Percentiles rank a stretch among this genome's conserved stretches.
Conservation (phyloP, 441 rosid species). For the Raphanus hybrid region DNA sequence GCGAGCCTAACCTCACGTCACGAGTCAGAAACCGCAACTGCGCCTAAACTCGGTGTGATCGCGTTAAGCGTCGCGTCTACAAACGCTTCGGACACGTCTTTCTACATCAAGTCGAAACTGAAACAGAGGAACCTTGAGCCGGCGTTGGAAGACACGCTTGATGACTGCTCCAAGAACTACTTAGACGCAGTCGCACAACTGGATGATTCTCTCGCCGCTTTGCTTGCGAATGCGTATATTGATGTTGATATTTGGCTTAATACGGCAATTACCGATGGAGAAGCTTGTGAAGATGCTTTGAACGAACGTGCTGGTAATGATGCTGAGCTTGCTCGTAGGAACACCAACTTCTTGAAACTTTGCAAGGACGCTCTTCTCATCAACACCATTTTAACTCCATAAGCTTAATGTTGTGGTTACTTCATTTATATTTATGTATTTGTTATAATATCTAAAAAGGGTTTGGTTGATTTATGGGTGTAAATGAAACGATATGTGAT, state of each 20-base stretch:
- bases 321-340: slow-evolving; percentile 43
- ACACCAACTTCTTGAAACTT: slow-evolving; percentile 41
- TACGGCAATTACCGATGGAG: slow-evolving; percentile 40
- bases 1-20: slow-evolving; percentile 36
- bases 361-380: slow-evolving; percentile 45
- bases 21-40: slow-evolving; percentile 39
- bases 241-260: slow-evolving; percentile 45
- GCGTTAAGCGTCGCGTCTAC: slow-evolving; percentile 41
- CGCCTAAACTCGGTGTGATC: slow-evolving; percentile 43
- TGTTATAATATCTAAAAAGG: neutral
- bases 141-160: slow-evolving; percentile 44
- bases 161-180: slow-evolving; percentile 43
- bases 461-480: slow-evolving; percentile 1
- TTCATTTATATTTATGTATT: neutral
- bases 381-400: slow-evolving; percentile 43
- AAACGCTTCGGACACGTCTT: slow-evolving; percentile 44
- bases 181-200: slow-evolving; percentile 46
- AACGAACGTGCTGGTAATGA: slow-evolving; percentile 41
- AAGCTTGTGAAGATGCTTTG: slow-evolving; percentile 42
- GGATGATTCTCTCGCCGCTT: slow-evolving; percentile 45
- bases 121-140: slow-evolving; percentile 41
- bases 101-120: slow-evolving; percentile 38
- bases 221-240: slow-evolving; percentile 32
- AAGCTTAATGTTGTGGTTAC: neutral
- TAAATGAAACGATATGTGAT: slow-evolving; percentile 14